These are phyloP conservation scores for Penicillium sp. DNA, from an alignment of 2,329 filamentous ascomycete species.

Conservation along the genomic window DNA sequence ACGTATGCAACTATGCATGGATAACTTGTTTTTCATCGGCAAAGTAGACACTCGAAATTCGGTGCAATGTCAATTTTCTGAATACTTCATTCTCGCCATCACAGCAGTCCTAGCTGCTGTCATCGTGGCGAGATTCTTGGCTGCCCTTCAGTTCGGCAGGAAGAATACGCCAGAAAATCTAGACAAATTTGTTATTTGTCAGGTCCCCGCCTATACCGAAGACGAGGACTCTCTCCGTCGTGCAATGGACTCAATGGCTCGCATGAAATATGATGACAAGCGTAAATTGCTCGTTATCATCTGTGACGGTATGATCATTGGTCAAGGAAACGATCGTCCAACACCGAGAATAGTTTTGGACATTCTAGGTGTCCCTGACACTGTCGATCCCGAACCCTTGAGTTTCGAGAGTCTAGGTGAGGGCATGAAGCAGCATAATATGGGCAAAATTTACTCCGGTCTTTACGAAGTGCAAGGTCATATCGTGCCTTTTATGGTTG, in stretches of 20 bases:
- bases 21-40: constrained; percentile 93
- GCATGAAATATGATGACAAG: constrained; percentile 98
- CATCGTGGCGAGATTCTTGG: constrained; percentile 94
- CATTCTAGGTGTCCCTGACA: constrained; percentile 91
- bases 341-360: constrained; percentile 95
- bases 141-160: constrained; percentile 85
- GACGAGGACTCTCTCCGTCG: constrained; percentile 95
- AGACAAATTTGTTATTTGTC: constrained; percentile 97
- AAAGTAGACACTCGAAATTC: constrained; percentile 90
- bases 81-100: constrained; percentile 83
- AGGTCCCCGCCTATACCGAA: constrained; percentile 96
- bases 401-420: constrained; percentile 97
- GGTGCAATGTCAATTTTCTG: constrained; percentile 75
- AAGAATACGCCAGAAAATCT: constrained; percentile 93
- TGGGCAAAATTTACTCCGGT: constrained; percentile 98
- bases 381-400: constrained; percentile 88
- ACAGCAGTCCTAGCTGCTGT: constrained; percentile 75
- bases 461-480: constrained; percentile 97
- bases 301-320: constrained; percentile 99
- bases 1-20: constrained; percentile 76
- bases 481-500: constrained; percentile 93
- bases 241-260: constrained; percentile 91
- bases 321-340: constrained; percentile 92
- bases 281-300: constrained; percentile 89
- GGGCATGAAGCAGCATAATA: constrained; percentile 96